phyloP scores from a whole-genome alignment of 2,329 filamentous ascomycete species.

The Eutypella sp. region DNA sequence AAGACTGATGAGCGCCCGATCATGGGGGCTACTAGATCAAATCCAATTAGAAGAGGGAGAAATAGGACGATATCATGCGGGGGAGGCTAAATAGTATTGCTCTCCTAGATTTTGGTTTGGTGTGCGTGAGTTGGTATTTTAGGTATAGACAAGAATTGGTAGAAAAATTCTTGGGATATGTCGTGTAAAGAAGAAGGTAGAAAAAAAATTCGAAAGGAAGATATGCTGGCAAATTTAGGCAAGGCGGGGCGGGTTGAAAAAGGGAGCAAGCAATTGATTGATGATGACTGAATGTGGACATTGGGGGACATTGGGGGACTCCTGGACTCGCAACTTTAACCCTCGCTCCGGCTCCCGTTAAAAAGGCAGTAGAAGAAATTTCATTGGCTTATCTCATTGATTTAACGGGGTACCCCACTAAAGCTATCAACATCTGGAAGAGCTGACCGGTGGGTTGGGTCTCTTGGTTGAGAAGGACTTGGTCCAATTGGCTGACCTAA shows the following conservation, averaged over 20 bases:
- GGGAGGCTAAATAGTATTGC: constrained; percentile 7
- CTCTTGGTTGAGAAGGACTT: not conserved
- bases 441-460: too few species aligned
- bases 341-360: too few species aligned
- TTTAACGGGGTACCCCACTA: not conserved
- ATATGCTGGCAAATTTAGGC: too few species aligned
- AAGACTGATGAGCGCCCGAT: constrained; percentile 79
- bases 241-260: too few species aligned
- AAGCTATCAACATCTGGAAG: not conserved
- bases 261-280: not conserved
- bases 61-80: constrained; percentile 9
- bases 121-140: too few species aligned
- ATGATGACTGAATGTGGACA: not conserved
- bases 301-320: too few species aligned
- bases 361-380: too few species aligned
- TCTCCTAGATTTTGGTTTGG: too few species aligned
- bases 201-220: too few species aligned
- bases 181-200: not conserved
- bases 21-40: constrained; percentile 64
- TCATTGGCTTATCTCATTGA: not conserved
- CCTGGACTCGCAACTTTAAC: too few species aligned
- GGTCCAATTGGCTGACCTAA: not conserved
- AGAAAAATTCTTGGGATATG: too few species aligned
- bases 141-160: too few species aligned
- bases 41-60: constrained; percentile 16